A percentile compares a stretch with the other conserved stretches of the same genome.
These are phyloP conservation scores for Fusarium nematophilum DNA, from an alignment of 2,329 filamentous ascomycete genomes.

Conservation along the genomic window DNA sequence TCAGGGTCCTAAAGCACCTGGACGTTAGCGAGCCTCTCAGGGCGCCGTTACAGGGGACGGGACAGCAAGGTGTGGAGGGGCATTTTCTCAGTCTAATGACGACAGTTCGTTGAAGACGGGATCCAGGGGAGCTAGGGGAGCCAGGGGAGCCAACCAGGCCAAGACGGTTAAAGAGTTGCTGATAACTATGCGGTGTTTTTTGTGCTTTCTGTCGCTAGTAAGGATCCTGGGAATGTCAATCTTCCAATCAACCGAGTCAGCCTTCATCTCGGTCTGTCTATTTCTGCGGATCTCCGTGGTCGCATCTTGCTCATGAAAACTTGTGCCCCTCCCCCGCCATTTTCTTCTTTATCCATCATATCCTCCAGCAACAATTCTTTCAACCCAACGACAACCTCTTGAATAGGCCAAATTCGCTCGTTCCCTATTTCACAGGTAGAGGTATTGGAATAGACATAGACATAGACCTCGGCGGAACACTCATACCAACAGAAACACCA, in stretches of 20 bases:
- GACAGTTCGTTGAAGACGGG: conserved; percentile 14
- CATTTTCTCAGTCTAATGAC: conserved; percentile 28
- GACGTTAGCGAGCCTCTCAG: background rate
- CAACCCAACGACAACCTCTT: background rate
- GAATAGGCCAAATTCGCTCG: conserved; percentile 1
- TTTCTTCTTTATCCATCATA: conserved; percentile 28
- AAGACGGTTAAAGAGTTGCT: conserved; percentile 24
- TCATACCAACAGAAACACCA: background rate
- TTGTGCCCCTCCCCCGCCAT: conserved; percentile 44
- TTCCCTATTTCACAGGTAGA: background rate
- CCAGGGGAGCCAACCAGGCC: conserved; percentile 12
- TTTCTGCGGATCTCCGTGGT: conserved; percentile 31
- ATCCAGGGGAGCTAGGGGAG: background rate
- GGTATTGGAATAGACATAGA: background rate
- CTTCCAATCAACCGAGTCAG: conserved; percentile 39
- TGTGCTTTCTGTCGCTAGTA: conserved; percentile 23
- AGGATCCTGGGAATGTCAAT: conserved; percentile 10
- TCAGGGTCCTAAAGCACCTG: conserved; percentile 11
- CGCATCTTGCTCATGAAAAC: conserved; percentile 35
- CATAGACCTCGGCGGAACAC: background rate
- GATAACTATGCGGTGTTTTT: conserved; percentile 36
- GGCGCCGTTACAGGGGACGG: conserved; percentile 7
- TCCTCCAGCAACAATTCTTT: conserved; percentile 19
- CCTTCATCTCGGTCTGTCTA: conserved; percentile 25
- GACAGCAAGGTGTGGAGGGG: conserved; percentile 30